Conservation (phyloP, 2,329 filamentous ascomycete genomes). For the Cladosporium sp. region DNA sequence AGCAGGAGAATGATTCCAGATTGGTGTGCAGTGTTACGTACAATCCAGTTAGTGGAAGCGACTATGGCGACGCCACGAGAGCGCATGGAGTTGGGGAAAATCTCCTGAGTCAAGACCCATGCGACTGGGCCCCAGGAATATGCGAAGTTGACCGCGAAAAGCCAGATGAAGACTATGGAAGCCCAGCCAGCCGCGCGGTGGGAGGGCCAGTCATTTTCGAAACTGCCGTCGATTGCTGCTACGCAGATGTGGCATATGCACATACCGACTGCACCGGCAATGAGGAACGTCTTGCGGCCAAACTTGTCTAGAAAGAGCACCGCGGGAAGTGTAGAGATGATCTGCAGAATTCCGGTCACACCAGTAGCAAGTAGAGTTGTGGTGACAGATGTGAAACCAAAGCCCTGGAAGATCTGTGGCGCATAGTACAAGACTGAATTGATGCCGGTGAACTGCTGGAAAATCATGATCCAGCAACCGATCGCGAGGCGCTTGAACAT, state of each 20-base stretch:
- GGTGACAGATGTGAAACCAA: background rate
- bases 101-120: slow-evolving; percentile 46
- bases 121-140: slow-evolving; percentile 44
- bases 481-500: slow-evolving; percentile 20
- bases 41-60: slow-evolving; percentile 46
- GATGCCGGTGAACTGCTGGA: slow-evolving; percentile 39
- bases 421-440: slow-evolving; percentile 28
- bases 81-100: slow-evolving; percentile 57
- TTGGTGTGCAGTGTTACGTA: no score
- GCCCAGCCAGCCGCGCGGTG: slow-evolving; percentile 37
- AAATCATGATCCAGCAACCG: slow-evolving; percentile 21
- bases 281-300: slow-evolving; percentile 55
- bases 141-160: slow-evolving; percentile 44
- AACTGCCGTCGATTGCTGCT: slow-evolving; percentile 15
- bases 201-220: background rate
- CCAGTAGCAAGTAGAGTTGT: slow-evolving; percentile 60
- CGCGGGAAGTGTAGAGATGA: slow-evolving; percentile 60
- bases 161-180: slow-evolving; percentile 26
- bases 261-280: slow-evolving; percentile 17
- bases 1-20: no score
- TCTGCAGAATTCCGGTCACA: slow-evolving; percentile 65
- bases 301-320: slow-evolving; percentile 63
- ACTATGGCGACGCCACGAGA: slow-evolving; percentile 59
- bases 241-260: slow-evolving; percentile 25
- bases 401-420: slow-evolving; percentile 38